Evolutionary conservation across 208 protist genomes (phyloP), one percentile per base, ranked within the genome.

Genomic region (Vickermania ingenoplastis): DNA sequence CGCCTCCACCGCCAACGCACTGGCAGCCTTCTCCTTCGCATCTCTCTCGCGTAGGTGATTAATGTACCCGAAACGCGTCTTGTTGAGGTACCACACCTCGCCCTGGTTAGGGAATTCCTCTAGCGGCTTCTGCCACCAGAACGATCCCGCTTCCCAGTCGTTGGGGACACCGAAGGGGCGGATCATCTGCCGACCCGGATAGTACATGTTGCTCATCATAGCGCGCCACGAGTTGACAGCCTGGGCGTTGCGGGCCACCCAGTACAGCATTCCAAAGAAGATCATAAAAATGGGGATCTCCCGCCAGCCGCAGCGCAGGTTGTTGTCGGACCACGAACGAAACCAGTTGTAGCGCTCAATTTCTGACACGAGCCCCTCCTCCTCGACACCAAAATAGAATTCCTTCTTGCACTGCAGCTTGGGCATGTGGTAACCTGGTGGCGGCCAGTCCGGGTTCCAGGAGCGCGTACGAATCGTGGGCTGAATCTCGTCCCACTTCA

Each of bases 321-420:
- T 94, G 73, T 61, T 87, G 56, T 90, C 83, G 57, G 69, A 68
- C 86, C 86, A 94, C 2, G 81, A 81, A 41, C 81, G 68, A 70
- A 86, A 91, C 86, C 86, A 94, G 63, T 85, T 87, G 72, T 87
- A 94, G 14, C 83, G 80, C 71, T 94, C 83, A 48, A 94, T 79
- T 61, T 94, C 83, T 0, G 83, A 83, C 21, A 90, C 77, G 4
- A 94, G 59, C 0, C 77, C 86, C 41, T 81, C 77, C 30, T 94
- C 86, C 41, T 94, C 86, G 41, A 81, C 75, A 57, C 86, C 86
- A 72, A 89, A 91, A 51, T 68, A 58, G 66, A 91, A 94, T 69
- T 91, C 83, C 63, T 89, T 88, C 69, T 91, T 86, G 73, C 80
- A 89, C 52, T 86, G 71, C 41, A 91, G 36, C 67, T 86, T 89